Evolutionary conservation across 345 rosid species (phyloP), one percentile per base, ranked within the genome.

Genomic region (Heritiera littoralis): DNA sequence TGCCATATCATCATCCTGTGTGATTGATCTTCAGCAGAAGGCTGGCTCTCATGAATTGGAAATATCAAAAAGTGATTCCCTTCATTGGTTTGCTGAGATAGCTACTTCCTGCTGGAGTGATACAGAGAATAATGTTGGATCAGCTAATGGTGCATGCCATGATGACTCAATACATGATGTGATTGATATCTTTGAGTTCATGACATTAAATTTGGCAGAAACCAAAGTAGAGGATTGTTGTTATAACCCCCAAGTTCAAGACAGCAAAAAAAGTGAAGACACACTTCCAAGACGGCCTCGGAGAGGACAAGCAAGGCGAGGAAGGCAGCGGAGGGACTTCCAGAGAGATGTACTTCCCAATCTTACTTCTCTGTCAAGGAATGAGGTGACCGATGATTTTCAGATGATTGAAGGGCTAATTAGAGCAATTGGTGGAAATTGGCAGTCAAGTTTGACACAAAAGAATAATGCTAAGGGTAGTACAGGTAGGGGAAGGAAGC

Each of bases 271-370:
- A 82, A 74, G 77, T 38, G 92, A 87, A 70, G 80, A 79, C n/a
- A 46, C 77, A 30, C 58, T 77, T 30, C 79, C 83, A 56, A 90
- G 79, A 84, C 82, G 89, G 78, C 87, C 90, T 1, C 83, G 89
- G 63, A 88, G 95, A 81, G 93, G 91, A 66, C 92, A 86, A 56
- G 84, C 93, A 9, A 87, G 92, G 83, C 87, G 91, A 77, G 95
- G 91, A 60, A 91, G 91, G 84, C 95, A 90, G 60, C 83, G 90
- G 79, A 86, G 85, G 86, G 94, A 93, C 81, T 93, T 93, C 67
- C 98, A 90, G 80, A 87, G 93, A 69, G 98, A 93, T 79, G 83
- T 88, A 41, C 92, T 92, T 77, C 94, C 96, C 0, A 85, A 90
- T 66, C 88, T 93, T 12, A 6, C 85, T 78, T 86, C 92, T 20